Evolutionary conservation across 495 filamentous ascomycete genomes (phyloP), one percentile per base, ranked within the genome.

Genomic region (Trichoderma gamsii): DNA sequence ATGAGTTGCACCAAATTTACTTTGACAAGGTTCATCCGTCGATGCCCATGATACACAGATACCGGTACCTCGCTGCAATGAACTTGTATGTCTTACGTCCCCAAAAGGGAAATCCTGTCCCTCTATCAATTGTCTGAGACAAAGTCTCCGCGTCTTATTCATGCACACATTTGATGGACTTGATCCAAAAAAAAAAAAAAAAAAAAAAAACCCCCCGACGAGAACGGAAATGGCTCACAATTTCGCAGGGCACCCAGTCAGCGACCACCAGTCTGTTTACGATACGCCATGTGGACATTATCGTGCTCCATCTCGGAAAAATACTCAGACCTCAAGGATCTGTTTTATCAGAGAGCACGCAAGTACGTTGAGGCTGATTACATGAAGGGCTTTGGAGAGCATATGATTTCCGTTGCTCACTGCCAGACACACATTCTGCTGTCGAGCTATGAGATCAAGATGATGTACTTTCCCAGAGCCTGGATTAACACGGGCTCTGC

Each of bases 381-480:
- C 78, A 88, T 98, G 82, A 96, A 92, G 75, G 93, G 95, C 25
- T 90, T 93, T 72, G 95, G 95, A 46, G 95, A 98, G 76, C 83
- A 85, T 63, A 88, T 92, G 70, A 89, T 98, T 67, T 91, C 88
- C 13, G 80, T 97, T 25, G 89, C 87, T 29, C 88, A 95, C 72
- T 87, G 87, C 44, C 96, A 98, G 76, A 84, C 91, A 3, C 95
- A 96, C 85, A 78, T 88, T 12, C 79, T 99, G 5, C 84, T 96
- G 65, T 84, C 87, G 4, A 85, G 84, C 0, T 97, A 96, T 72
- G 95, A 99, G 75, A 98, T 97, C 75, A 96, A 93, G 78, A 89
- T 91, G 84, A 97, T 99, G 91, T 96, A 91, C 76, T 99, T 99
- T 71, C 95, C 95, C 2, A 82, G 96, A 51, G 96, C 96, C 4